Conservation (phyloP, 2,329 filamentous ascomycete species). For the Xylaria sp. region DNA sequence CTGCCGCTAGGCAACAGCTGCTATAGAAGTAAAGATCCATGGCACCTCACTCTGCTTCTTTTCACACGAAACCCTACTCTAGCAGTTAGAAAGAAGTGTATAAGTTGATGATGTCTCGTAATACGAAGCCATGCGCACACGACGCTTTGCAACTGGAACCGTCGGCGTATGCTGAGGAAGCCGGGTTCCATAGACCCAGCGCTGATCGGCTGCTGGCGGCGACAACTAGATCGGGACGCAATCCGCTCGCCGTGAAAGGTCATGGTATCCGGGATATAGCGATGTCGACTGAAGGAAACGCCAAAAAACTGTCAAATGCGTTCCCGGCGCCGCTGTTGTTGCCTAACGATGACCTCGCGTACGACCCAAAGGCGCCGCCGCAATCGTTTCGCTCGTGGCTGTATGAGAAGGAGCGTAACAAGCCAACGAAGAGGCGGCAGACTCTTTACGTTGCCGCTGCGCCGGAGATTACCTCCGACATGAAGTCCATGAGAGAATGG, state of each 20-base stretch:
- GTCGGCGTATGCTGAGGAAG: constrained; percentile 35
- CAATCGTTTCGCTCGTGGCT: constrained; percentile 59
- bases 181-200: constrained; percentile 35
- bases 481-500: constrained; percentile 49
- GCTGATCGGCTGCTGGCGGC: constrained; percentile 37
- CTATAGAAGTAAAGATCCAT: too few relatives aligned
- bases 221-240: constrained; percentile 33
- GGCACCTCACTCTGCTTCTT: too few relatives aligned
- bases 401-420: constrained; percentile 49
- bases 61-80: not conserved
- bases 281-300: constrained; percentile 20
- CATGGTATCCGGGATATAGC: constrained; percentile 12
- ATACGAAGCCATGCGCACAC: constrained; percentile 17
- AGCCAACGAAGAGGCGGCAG: constrained; percentile 47
- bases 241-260: constrained; percentile 15
- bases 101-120: constrained; percentile 2
- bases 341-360: constrained; percentile 60
- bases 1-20: too few relatives aligned
- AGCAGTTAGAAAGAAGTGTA: not conserved
- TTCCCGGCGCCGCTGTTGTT: constrained; percentile 64
- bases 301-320: constrained; percentile 29
- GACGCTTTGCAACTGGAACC: constrained; percentile 32
- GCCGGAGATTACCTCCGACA: constrained; percentile 43
- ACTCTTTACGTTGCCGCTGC: constrained; percentile 57
- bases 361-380: constrained; percentile 52